phyloP scores from a whole-genome alignment of 2,329 filamentous ascomycete species.

The Xylariaceae sp. region DNA sequence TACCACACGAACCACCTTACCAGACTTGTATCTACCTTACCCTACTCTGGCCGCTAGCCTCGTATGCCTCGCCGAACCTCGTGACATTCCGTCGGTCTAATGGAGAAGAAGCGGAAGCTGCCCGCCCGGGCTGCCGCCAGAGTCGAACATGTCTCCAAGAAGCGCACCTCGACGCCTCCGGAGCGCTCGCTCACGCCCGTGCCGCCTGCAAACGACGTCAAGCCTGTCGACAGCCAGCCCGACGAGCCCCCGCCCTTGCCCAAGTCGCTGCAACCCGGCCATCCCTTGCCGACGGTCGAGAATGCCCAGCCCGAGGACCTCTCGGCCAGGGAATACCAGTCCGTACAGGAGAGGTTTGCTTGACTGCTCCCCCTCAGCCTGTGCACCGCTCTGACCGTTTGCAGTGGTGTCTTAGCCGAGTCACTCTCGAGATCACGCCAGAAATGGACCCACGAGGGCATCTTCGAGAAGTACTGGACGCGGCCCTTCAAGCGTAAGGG shows the following conservation, averaged over 20 bases:
- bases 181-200: constrained; percentile 42
- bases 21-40: not conserved
- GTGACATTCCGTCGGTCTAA: constrained; percentile 21
- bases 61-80: constrained; percentile 4
- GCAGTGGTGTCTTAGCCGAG: constrained; percentile 65
- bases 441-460: constrained; percentile 63
- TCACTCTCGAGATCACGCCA: constrained; percentile 66
- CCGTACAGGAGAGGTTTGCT: constrained; percentile 59
- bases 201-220: constrained; percentile 19
- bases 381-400: constrained; percentile 9
- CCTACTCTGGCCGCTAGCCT: constrained; percentile 3
- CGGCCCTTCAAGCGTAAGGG: constrained; percentile 65
- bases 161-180: constrained; percentile 49
- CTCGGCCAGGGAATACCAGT: constrained; percentile 60
- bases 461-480: constrained; percentile 72
- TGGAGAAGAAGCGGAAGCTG: constrained; percentile 61
- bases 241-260: constrained; percentile 43
- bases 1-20: not conserved
- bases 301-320: constrained; percentile 58
- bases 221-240: constrained; percentile 29
- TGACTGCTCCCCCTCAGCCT: constrained; percentile 6
- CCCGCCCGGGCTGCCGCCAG: constrained; percentile 54
- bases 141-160: constrained; percentile 52
- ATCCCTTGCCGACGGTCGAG: constrained; percentile 64
- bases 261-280: constrained; percentile 53